Base-by-base conservation (phyloP, 805 yeast species). In the Zygoascus biomembranicola region DNA sequence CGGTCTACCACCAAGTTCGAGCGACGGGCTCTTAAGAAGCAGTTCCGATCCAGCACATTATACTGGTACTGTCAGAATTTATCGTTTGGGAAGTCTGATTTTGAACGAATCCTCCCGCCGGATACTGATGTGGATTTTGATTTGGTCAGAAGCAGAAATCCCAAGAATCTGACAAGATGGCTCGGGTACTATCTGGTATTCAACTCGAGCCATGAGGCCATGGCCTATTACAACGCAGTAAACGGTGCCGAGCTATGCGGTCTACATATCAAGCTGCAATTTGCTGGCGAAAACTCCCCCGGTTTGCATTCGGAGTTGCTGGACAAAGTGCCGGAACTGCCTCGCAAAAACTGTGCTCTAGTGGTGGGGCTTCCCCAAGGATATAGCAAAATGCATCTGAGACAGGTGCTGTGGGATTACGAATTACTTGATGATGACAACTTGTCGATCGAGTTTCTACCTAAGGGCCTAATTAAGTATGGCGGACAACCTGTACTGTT, bases 171-270 rank as follows among this genome's bases (percentile, higher is more conserved):
- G 23, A 57, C 67, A 41, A 74, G 77, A 31, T 67, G 73, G 55
- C 77, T 78, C 43, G 72, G 75, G 4, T 81, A 80, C 63, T 84
- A 77, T 62, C 64, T 85, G 37, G 63, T 79, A 6, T 85, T 85
- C 61, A 69, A 70, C 4, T 66, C 69, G 42, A 62, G 65, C 41
- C 69, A 72, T 26, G 76, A 74, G 18, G 87, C 89, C 0, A 71
- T 78, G 19, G 71, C 71, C 2, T 84, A 77, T 63, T 73, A 71
- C 65, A 61, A 71, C 19, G 86, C 81, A 58, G 77, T 84, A 0
- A 54, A 63, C 11, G 73, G 75, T 8, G 74, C 77, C 51, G 69
- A 70, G 52, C 61, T 83, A 37, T 77, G 81, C 58, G 87, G 88
- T 1, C 61, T 72, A 47, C 70, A 69, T 26, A 61, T 80, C 18